phyloP scores from a whole-genome alignment of 306 rosid species.

The Urtica urens region DNA sequence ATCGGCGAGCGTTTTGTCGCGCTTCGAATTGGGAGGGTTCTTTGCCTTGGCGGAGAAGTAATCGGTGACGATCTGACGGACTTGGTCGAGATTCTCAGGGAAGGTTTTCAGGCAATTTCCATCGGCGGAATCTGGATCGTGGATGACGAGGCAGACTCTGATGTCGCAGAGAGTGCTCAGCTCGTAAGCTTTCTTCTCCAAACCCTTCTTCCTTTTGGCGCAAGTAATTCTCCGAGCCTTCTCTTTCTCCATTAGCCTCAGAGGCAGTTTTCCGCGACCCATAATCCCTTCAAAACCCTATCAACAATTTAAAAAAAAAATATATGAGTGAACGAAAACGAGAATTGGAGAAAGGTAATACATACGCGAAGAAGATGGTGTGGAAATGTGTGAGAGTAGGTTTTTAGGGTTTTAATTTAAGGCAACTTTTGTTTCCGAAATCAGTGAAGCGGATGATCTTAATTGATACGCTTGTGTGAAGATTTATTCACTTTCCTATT shows the following conservation, averaged over 20 bases:
- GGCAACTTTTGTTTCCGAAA: no score
- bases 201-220: constrained; percentile 8
- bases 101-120: background rate
- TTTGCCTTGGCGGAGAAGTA: constrained; percentile 1
- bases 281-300: no score
- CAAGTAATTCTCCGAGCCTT: background rate
- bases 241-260: background rate
- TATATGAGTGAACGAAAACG: no score
- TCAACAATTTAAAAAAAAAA: no score
- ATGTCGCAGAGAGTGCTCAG: constrained; percentile 17
- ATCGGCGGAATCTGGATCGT: background rate
- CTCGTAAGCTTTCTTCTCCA: constrained; percentile 14
- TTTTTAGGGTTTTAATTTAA: no score
- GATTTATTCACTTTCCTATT: no score
- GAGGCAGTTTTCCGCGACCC: constrained; percentile 8
- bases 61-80: background rate
- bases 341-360: no score
- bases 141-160: constrained; percentile 10
- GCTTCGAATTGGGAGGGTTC: background rate
- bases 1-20: background rate
- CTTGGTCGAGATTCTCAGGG: background rate
- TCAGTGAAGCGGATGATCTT: no score
- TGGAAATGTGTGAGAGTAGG: no score
- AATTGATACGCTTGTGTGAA: no score
- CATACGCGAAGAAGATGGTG: no score